Evolutionary conservation across 768 basidiomycete genomes (phyloP), one percentile per base, ranked within the genome.

Genomic region (Daedaleopsis sinensis): DNA sequence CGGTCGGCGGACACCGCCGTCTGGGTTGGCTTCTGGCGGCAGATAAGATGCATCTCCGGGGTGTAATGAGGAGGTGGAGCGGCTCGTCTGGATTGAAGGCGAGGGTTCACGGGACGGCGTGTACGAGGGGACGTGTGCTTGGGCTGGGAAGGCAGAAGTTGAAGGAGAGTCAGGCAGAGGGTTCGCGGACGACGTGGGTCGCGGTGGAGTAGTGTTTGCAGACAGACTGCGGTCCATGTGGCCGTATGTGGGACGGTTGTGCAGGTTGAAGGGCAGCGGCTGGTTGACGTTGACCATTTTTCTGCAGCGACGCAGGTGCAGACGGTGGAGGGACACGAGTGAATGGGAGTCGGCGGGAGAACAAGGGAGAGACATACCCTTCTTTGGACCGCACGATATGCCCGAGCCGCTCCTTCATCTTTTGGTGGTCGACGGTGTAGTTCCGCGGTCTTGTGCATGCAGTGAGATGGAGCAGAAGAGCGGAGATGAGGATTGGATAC

Each of bases 271-370:
- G 0, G 87, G 87, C 27, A 84, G 76, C 23, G 78, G 79, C 1
- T 84, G 82, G 57, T 81, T 80, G 15, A 89, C 81, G 58, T 88
- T 88, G 64, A 89, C 87, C 88, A 89, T 89, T 80, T 83, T 87
- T 36, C 87, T 89, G 32, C 57, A 32, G 27, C 27, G 7, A 32
- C 27, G 15, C 24, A 24, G 15, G 36, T 7, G 53, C 15, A 8
- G 42, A 18, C 13, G 56, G 39, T 49, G 11, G 48, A 46, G 48
- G 52, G 36, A 2, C 39, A 58, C 15, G 23, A 36, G 42, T 47
- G 42, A 57, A 48, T 53, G 57, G 35, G 61, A 58, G 37, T 16
- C 21, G 50, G 38, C 50, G n/a, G 42, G 55, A 35, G 36, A 46
- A 35, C 39, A 21, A 44, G 39, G 43, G 46, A 55, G 23, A 57